These are phyloP conservation scores for Alternaria conjuncta DNA, from an alignment of 2,329 filamentous ascomycete genomes.

Conservation along the genomic window DNA sequence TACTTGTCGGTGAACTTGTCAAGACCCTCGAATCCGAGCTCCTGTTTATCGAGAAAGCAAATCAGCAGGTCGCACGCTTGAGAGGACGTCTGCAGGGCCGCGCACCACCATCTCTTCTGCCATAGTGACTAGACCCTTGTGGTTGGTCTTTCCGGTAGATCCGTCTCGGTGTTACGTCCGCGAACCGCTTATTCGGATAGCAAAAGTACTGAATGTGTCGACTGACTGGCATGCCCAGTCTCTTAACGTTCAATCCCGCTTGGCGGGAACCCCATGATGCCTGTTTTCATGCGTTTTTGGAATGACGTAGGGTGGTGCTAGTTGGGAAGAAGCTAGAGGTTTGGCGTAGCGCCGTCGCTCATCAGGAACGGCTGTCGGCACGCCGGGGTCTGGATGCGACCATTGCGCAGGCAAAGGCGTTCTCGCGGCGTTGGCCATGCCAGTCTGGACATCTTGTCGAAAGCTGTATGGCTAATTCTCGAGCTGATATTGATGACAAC, in stretches of 20 bases:
- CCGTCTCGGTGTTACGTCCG: slow-evolving; percentile 14
- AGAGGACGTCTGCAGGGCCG: neutral
- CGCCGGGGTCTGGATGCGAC: slow-evolving; percentile 1
- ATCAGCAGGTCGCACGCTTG: slow-evolving; percentile 15
- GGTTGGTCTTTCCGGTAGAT: slow-evolving; percentile 22
- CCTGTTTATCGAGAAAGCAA: slow-evolving; percentile 24
- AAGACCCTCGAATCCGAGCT: slow-evolving; percentile 46
- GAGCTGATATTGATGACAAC: no score
- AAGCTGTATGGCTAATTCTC: neutral
- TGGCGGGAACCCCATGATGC: slow-evolving; percentile 2
- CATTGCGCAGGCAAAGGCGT: slow-evolving; percentile 5
- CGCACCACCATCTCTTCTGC: slow-evolving; percentile 37
- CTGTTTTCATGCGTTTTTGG: slow-evolving; percentile 6
- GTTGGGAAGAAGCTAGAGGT: slow-evolving; percentile 1
- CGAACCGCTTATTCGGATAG: neutral
- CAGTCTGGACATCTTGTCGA: neutral
- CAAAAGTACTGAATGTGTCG: neutral
- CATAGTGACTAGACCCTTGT: slow-evolving; percentile 19
- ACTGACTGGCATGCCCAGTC: neutral
- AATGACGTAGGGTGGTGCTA: slow-evolving; percentile 11
- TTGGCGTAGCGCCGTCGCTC: neutral
- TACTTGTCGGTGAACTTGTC: slow-evolving; percentile 38
- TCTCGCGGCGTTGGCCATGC: neutral
- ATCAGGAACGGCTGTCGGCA: slow-evolving; percentile 12
- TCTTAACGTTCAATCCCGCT: neutral